Evolutionary conservation across 768 basidiomycete species (phyloP).

Genomic region (Kwoniella sp.): DNA sequence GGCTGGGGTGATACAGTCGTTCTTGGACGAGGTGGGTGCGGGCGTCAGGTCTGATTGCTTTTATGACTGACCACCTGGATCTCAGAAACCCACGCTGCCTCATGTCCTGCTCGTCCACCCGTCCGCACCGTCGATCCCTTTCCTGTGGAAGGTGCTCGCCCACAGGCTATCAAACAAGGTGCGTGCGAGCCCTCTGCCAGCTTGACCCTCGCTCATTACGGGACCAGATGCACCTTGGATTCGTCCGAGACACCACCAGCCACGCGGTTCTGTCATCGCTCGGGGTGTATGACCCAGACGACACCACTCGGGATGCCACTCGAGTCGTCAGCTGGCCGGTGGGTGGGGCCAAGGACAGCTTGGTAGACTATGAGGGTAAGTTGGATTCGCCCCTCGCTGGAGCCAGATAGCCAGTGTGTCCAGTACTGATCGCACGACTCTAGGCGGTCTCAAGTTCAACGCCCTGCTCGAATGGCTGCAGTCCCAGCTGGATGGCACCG

Average conservation of each 20-base stretch:
- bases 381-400: background rate
- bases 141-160: conserved; percentile 51
- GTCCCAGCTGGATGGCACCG: conserved; percentile 53
- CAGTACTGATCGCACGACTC: background rate
- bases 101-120: conserved; percentile 50
- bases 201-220: background rate
- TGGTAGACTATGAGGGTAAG: conserved; percentile 66
- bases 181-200: background rate
- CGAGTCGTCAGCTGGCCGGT: conserved; percentile 65
- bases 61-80: background rate
- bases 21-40: conserved; percentile 63
- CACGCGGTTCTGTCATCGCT: conserved; percentile 54
- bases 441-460: conserved; percentile 67
- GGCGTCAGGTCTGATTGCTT: background rate
- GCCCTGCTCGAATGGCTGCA: conserved; percentile 68
- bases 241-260: conserved; percentile 55
- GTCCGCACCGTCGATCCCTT: conserved; percentile 45
- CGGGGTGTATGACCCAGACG: conserved; percentile 59
- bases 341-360: conserved; percentile 53
- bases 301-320: conserved; percentile 36
- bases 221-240: conserved; percentile 65
- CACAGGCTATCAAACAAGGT: conserved; percentile 38
- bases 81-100: conserved; percentile 43
- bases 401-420: background rate
- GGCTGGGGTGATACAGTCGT: conserved; percentile 59